These are phyloP conservation scores for Quercus lobata DNA, from an alignment of 331 rosid species.

Conservation along the genomic window DNA sequence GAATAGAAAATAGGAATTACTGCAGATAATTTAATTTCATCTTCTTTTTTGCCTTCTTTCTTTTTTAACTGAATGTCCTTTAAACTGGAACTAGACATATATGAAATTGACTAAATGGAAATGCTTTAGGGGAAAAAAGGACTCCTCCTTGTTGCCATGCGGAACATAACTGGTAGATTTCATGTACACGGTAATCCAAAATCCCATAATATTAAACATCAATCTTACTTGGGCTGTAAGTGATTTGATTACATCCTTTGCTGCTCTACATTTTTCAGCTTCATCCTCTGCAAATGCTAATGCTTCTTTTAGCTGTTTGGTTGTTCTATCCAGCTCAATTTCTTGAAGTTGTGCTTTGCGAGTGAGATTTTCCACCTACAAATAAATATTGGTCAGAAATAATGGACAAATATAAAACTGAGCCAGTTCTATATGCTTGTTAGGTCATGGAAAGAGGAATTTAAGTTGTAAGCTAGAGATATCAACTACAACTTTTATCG, in stretches of 20 bases:
- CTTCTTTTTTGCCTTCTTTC: neutral
- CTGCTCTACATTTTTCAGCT: constrained; percentile 87
- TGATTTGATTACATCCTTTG: constrained; percentile 98
- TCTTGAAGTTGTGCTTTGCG: constrained; percentile 88
- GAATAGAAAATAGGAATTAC: neutral
- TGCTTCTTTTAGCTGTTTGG: constrained; percentile 95
- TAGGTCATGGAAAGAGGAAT: neutral
- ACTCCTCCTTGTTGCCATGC: neutral
- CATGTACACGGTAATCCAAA: neutral
- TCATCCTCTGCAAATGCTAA: constrained; percentile 85
- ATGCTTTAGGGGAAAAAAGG: neutral
- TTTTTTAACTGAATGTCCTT: neutral
- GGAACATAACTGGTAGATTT: neutral
- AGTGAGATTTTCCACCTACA: constrained; percentile 85
- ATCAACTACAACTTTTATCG: neutral
- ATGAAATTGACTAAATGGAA: neutral
- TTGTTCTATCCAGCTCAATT: constrained; percentile 85
- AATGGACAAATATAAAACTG: constrained; percentile 21
- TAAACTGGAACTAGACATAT: neutral
- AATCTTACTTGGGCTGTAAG: constrained; percentile 92
- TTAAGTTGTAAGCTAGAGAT: neutral
- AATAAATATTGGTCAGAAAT: constrained; percentile 17
- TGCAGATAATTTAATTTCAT: neutral
- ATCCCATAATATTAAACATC: neutral
- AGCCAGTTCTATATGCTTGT: neutral